Conservation (phyloP, 805 yeast genomes). For the Saccharomycopsis sp. region DNA sequence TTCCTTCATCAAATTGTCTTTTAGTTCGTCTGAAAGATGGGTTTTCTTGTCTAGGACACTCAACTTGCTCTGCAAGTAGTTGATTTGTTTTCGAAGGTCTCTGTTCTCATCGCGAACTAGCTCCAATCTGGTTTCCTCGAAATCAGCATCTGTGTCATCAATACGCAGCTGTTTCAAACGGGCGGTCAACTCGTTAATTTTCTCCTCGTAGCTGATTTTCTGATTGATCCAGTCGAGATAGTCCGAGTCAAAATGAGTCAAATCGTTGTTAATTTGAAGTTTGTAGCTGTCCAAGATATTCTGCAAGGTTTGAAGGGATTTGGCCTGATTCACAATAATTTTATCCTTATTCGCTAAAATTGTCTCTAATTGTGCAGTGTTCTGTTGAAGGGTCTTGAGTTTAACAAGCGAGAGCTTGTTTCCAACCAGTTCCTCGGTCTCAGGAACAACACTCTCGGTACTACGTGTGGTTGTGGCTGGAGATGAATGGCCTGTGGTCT, state of each 20-base stretch:
- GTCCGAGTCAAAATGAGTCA: slow-evolving; percentile 13
- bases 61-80: not conserved
- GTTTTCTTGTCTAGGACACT: not conserved
- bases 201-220: slow-evolving; percentile 13
- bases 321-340: slow-evolving; percentile 11
- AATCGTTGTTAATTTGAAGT: slow-evolving; percentile 10
- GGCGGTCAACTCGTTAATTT: slow-evolving; percentile 2
- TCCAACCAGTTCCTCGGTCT: not conserved
- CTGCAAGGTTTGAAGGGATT: slow-evolving; percentile 7
- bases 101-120: not conserved
- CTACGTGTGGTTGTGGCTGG: not conserved
- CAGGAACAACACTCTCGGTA: not conserved
- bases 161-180: not conserved
- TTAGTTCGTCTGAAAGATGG: not conserved
- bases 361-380: slow-evolving; percentile 13
- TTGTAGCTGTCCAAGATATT: slow-evolving; percentile 11
- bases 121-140: not conserved
- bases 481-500: not conserved
- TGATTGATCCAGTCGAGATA: slow-evolving; percentile 19
- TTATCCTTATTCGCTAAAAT: slow-evolving; percentile 14
- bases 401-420: not conserved
- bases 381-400: slow-evolving; percentile 6
- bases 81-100: not conserved
- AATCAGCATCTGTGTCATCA: not conserved
- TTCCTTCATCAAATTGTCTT: not conserved